Base-by-base conservation (phyloP, 495 filamentous ascomycete species). In the Xylaria curta region DNA sequence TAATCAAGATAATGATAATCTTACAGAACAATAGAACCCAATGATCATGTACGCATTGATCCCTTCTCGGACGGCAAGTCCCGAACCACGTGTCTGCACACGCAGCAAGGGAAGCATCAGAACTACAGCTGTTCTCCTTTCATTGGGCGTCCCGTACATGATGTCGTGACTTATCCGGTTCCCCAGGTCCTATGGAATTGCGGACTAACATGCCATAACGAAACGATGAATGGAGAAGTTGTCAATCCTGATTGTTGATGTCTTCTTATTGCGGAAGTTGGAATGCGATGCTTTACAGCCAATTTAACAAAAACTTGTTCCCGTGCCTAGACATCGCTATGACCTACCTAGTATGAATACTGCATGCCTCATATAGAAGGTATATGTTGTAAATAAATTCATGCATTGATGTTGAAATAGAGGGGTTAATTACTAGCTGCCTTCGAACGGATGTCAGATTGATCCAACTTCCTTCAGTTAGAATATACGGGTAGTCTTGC, bases 41-140 rank as follows among this genome's bases (percentile, higher is more conserved):
- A 67, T 56, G 26, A 42, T 26, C 33, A 31, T 13, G 19, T 1
- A 66, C 31, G 24, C 63, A 46, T 40, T 38, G 19, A 60, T 36
- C 15, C 5, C 12, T 31, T 66, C 26, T 24, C 36, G 36, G 36
- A 63, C 60, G 49, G 47, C 49, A 44, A 40, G 49, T 67, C 36
- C 66, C 66, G 38, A 58, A 68, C 66, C 66, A 68, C 66, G 66
- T 68, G 66, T 68, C 38, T 9, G 38, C 38, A 42, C 60, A 62
- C 28, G 38, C 60, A 31, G 28, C 21, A 63, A 63, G 33, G 19
- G 54, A 36, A 12, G 56, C 56, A 60, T 36, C 5, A 9, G 24
- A 7, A 28, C 17, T 38, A 70, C 68, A 70, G 68, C 68, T 70
- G 68, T 70, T 70, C 59, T n/a, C 33, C 33, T 70, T 49, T 47